These are phyloP conservation scores for Aaosphaeria pasadenensis DNA, from an alignment of 2,329 filamentous ascomycete species.

Conservation along the genomic window DNA sequence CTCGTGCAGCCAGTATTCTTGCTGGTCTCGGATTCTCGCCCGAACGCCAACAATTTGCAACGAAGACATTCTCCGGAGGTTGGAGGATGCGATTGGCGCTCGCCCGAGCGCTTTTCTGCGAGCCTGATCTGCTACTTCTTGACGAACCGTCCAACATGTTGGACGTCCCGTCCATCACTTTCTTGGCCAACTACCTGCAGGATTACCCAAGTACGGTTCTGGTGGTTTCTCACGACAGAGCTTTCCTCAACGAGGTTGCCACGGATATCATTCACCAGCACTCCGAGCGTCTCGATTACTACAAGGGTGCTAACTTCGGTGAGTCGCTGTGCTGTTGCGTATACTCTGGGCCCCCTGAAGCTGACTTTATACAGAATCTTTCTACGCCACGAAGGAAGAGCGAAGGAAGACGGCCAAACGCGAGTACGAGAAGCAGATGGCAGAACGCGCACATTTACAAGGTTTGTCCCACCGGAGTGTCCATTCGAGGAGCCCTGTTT, in stretches of 20 bases:
- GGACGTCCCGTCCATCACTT: constrained; percentile 99
- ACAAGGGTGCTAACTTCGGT: constrained; percentile 91
- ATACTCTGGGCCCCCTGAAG: background rate
- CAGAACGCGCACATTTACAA: constrained; percentile 85
- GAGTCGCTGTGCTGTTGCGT: constrained; percentile 10
- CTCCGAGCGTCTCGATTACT: constrained; percentile 95
- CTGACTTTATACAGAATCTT: constrained; percentile 59
- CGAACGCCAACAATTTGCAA: constrained; percentile 87
- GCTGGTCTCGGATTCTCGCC: constrained; percentile 95
- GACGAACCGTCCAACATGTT: constrained; percentile 99
- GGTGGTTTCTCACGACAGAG: constrained; percentile 97
- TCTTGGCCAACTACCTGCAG: constrained; percentile 94
- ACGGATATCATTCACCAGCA: constrained; percentile 99
- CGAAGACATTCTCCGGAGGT: constrained; percentile 98
- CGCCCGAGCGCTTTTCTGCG: constrained; percentile 93
- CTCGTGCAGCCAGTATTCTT: constrained; percentile 90
- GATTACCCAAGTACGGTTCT: constrained; percentile 90
- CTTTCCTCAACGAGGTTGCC: constrained; percentile 98
- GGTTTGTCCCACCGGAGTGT: too few relatives aligned
- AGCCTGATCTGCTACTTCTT: constrained; percentile 90
- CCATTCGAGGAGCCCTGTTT: background rate
- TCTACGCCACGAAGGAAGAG: constrained; percentile 97
- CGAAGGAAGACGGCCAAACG: constrained; percentile 93
- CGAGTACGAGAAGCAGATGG: constrained; percentile 99
- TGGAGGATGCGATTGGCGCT: constrained; percentile 98